phyloP scores from a whole-genome alignment of 139 green algal species.

The Closterium sp. region DNA sequence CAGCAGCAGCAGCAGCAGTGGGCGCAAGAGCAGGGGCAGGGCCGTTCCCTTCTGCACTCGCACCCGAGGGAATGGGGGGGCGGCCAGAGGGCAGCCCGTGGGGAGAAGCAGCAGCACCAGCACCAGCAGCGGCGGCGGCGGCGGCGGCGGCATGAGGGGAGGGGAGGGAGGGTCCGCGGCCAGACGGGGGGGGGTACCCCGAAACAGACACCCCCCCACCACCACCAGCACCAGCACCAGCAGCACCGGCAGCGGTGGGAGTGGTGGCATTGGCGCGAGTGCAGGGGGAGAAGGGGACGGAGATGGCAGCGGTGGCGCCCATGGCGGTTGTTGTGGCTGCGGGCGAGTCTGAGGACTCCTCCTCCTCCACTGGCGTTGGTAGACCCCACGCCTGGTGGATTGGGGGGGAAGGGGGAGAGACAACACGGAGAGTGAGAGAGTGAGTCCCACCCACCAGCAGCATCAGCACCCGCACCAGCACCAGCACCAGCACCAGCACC shows the following conservation, averaged over 20 bases:
- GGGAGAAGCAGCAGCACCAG: background rate
- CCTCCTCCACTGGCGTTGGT: background rate
- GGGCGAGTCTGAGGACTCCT: background rate
- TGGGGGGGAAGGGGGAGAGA: too few relatives aligned
- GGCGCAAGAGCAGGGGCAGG: background rate
- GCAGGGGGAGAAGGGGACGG: background rate
- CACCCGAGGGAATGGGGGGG: background rate
- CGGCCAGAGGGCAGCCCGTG: background rate
- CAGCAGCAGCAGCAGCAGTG: background rate
- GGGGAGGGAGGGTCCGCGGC: background rate
- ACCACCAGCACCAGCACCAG: background rate
- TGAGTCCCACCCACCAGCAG: too few relatives aligned
- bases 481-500: too few relatives aligned
- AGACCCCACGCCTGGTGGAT: background rate
- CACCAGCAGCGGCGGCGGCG: too few relatives aligned
- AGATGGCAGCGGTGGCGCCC: background rate
- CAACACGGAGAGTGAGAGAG: too few relatives aligned
- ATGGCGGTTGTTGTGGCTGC: background rate
- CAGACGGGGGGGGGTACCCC: background rate
- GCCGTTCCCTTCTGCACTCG: background rate
- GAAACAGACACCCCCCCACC: background rate
- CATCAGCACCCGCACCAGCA: too few relatives aligned
- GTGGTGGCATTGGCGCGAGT: background rate
- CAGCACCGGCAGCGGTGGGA: background rate
- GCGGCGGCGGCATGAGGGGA: background rate